Evolutionary conservation across 2,329 filamentous ascomycete genomes (phyloP).

Genomic region (Alternaria angustiovoidea): DNA sequence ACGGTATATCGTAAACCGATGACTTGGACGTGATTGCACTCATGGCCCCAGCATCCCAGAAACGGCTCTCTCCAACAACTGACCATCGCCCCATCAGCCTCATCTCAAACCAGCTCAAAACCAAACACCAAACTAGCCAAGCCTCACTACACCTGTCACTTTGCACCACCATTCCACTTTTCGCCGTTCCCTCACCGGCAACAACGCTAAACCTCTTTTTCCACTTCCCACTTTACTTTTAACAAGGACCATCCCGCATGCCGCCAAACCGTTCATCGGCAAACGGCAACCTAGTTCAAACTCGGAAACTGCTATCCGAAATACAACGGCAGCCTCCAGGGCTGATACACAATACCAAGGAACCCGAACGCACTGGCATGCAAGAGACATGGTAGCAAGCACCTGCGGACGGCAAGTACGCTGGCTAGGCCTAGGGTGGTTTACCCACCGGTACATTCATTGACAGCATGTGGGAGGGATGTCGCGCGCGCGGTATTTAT

Average conservation of each 20-base stretch:
- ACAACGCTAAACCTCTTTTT: constrained; percentile 1
- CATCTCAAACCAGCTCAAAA: not conserved
- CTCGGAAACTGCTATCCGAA: constrained; percentile 3
- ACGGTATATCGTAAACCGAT: not conserved
- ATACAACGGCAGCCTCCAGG: not conserved
- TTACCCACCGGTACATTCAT: not conserved
- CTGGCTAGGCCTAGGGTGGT: not conserved
- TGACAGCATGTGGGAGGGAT: not conserved
- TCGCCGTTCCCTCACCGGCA: not conserved
- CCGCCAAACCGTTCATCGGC: constrained; percentile 9
- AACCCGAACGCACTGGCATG: not conserved
- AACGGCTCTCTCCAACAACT: not conserved
- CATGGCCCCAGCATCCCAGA: not conserved
- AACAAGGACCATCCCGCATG: constrained; percentile 6
- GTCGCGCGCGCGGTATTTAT: not conserved
- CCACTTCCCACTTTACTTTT: not conserved
- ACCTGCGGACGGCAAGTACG: not conserved
- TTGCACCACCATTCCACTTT: not conserved
- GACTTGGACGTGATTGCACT: not conserved
- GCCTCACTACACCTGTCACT: not conserved
- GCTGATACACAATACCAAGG: not conserved
- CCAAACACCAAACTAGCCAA: not conserved
- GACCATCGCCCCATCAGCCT: not conserved
- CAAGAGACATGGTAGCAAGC: not conserved
- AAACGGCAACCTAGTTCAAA: constrained; percentile 5